Base-by-base conservation (phyloP, 116 monocot species). In the Cymodocea nodosa region DNA sequence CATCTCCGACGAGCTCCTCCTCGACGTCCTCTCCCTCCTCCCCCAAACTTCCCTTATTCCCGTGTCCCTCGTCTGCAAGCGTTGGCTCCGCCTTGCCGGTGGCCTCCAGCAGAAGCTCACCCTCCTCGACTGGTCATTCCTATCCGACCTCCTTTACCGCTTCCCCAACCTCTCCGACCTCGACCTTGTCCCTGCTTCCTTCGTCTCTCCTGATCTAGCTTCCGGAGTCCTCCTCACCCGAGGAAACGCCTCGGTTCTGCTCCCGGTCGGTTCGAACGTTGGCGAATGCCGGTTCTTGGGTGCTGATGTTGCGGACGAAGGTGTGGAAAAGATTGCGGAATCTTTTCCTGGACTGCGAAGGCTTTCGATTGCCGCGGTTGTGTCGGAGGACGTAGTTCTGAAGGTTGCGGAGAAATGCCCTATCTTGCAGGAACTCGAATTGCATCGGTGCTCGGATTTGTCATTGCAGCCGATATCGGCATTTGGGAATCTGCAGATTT, bases 401-500 rank as follows among this genome's bases (percentile, higher is more conserved):
- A 65, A 73, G 16, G 67, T 86, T 16, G 85, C 88, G 3, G 76
- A 71, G 10, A 58, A 68, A 10, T 97, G 91, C 71, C 15, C 66
- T 15, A 88, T 78, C 16, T 68, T 97, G 36, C 91, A 88, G 53
- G 88, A 88, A 60, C 76, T 97, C 13, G 83, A 87, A 74, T 68
- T 97, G 35, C 97, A 91, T 71, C 59, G 78, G 8, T 97, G 97
- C 88, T 58, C 85, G 1, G 97, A 97, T 35, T 62, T 62, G 16
- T 73, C 82, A 4, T 82, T 97, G 37, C 70, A 80, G 16, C 77
- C 87, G 44, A 75, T 97, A 18, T 87, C 86, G 1, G 97, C 82
- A 19, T 97, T 97, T 63, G 16, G 23, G 57, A 91, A 97, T 66
- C 82, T 97, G 44, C 91, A 97, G 86, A 86, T 97, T 55, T 65